Percentiles rank a stretch among this genome's conserved stretches.
Evolutionary conservation across 768 basidiomycete species (phyloP).

Genomic region (Phylloporus rhodoxanthus): DNA sequence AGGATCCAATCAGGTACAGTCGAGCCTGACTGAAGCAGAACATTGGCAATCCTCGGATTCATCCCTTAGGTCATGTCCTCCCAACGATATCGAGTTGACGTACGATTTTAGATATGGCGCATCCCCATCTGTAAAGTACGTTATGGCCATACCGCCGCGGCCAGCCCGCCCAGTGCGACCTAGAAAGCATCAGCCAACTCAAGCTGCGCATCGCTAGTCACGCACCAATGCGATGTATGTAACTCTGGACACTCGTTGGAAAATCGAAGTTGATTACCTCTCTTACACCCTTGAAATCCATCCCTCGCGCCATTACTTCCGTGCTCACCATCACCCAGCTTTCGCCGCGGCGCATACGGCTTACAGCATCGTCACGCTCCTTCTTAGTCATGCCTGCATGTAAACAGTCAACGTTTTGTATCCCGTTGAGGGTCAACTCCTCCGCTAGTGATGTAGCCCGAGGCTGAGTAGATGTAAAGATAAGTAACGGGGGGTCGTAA

Average conservation of each 20-base stretch:
- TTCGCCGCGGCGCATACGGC: slow-evolving; percentile 80
- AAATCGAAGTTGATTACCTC: slow-evolving; percentile 98
- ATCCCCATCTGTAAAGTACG: slow-evolving; percentile 94
- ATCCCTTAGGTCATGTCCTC: slow-evolving; percentile 7
- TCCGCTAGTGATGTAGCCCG: slow-evolving; percentile 75
- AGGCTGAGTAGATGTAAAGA: slow-evolving; percentile 89
- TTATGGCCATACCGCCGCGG: slow-evolving; percentile 85
- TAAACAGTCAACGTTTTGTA: slow-evolving; percentile 79
- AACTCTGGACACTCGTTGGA: slow-evolving; percentile 91
- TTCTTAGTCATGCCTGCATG: slow-evolving; percentile 87
- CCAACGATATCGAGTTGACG: slow-evolving; percentile 19
- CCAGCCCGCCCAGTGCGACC: slow-evolving; percentile 95
- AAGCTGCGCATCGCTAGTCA: background rate
- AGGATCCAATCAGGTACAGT: slow-evolving; percentile 91
- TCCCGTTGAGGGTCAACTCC: slow-evolving; percentile 73
- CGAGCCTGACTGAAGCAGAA: slow-evolving; percentile 89
- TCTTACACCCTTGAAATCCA: slow-evolving; percentile 93
- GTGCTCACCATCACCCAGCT: slow-evolving; percentile 96
- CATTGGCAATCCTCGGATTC: slow-evolving; percentile 77
- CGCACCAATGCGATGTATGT: slow-evolving; percentile 89
- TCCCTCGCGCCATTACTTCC: slow-evolving; percentile 95
- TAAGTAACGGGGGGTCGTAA: slow-evolving; percentile 84
- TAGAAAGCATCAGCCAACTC: slow-evolving; percentile 24
- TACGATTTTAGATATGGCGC: slow-evolving; percentile 87
- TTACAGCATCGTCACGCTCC: slow-evolving; percentile 80